Conservation (phyloP, 1,284 basidiomycete genomes). For the Melampsora larici-populina region DNA sequence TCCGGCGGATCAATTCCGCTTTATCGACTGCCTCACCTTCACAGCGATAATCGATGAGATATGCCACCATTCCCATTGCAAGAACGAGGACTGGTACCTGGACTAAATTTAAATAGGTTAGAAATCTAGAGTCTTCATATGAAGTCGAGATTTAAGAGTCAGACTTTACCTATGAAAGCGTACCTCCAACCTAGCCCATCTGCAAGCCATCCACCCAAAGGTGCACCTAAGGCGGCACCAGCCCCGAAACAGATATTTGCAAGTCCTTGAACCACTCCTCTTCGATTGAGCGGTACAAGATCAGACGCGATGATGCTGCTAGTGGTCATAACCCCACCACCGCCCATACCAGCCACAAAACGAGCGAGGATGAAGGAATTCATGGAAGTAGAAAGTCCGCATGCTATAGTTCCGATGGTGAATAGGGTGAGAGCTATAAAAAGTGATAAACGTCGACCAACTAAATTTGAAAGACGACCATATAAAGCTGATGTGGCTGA, state of each 20-base stretch:
- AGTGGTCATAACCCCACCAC: conserved; percentile 48
- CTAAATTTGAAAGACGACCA: conserved; percentile 51
- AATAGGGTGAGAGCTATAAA: conserved; percentile 47
- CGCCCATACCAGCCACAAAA: conserved; percentile 14
- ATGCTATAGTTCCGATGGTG: conserved; percentile 22
- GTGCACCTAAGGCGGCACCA: conserved; percentile 51
- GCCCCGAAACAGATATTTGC: conserved; percentile 52
- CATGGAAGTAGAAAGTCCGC: conserved; percentile 26
- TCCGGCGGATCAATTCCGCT: conserved; percentile 17
- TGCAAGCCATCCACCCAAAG: conserved; percentile 52
- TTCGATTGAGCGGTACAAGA: conserved; percentile 51
- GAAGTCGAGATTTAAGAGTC: not conserved
- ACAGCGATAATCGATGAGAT: conserved; percentile 42
- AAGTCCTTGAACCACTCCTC: conserved; percentile 52
- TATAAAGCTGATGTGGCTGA: conserved; percentile 52
- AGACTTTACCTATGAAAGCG: conserved; percentile 47
- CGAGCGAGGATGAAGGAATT: not conserved
- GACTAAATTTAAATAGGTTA: conserved; percentile 32
- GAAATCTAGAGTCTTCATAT: not conserved
- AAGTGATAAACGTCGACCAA: conserved; percentile 50
- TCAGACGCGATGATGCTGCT: conserved; percentile 50
- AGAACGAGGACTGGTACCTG: conserved; percentile 50
- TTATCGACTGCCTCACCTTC: conserved; percentile 17
- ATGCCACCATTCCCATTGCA: conserved; percentile 47
- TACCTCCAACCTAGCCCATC: conserved; percentile 53